A percentile compares a stretch with the other conserved stretches of the same genome.
These are phyloP conservation scores for Quercus cerris DNA, from an alignment of 306 rosid genomes.

Conservation along the genomic window DNA sequence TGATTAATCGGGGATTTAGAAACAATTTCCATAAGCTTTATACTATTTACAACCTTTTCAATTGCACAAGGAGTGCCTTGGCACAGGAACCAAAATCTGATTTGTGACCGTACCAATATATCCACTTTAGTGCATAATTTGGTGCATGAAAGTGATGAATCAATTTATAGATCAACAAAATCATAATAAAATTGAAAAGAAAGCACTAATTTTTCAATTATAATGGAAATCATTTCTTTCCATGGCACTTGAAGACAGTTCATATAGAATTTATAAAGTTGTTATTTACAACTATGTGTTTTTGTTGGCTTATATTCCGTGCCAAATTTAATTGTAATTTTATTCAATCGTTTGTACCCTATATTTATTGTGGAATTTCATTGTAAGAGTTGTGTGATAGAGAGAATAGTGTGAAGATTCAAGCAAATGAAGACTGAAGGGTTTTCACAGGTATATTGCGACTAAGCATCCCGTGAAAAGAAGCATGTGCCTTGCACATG, in stretches of 20 bases:
- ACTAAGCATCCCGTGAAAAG: too few species aligned
- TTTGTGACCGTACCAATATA: constrained; percentile 2
- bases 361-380: too few species aligned
- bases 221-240: background rate
- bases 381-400: too few species aligned
- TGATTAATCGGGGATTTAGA: background rate
- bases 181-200: background rate
- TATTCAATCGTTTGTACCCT: too few species aligned
- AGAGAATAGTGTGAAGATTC: too few species aligned
- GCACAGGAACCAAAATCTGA: background rate
- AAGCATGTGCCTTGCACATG: too few species aligned
- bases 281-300: too few species aligned
- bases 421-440: too few species aligned
- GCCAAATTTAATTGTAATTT: too few species aligned
- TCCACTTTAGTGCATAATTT: background rate
- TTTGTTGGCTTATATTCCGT: too few species aligned
- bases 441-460: too few species aligned
- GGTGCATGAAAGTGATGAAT: background rate
- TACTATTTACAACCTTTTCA: background rate
- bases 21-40: background rate
- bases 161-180: background rate
- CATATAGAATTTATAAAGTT: background rate
- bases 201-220: background rate
- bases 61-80: constrained; percentile 6
- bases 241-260: background rate